Conservation (phyloP, 139 green algal species). For the Chlorella sp. region DNA sequence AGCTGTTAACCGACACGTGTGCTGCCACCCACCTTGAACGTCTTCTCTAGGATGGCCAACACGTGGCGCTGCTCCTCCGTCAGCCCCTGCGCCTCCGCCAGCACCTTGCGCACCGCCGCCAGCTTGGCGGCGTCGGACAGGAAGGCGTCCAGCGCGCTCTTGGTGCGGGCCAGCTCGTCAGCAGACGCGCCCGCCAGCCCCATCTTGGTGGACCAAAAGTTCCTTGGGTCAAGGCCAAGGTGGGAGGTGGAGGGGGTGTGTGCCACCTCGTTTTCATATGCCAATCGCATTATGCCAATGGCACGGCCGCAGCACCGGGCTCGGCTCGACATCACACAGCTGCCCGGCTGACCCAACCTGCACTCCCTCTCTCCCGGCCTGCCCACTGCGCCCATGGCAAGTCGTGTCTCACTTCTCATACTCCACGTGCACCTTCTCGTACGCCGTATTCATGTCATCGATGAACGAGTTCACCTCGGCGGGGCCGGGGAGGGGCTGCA, state of each 20-base stretch:
- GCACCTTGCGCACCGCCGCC: slow-evolving; percentile 50
- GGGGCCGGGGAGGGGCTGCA: slow-evolving; percentile 1
- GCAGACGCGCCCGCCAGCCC: slow-evolving; percentile 28
- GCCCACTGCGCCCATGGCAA: no score
- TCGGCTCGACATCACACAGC: no score
- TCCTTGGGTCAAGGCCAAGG: no score
- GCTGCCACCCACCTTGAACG: slow-evolving; percentile 20
- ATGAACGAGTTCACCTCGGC: slow-evolving; percentile 46
- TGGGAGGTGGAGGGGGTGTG: no score
- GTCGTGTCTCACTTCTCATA: slow-evolving; percentile 72
- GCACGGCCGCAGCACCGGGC: no score
- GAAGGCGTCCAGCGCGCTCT: slow-evolving; percentile 77
- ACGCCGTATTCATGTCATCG: slow-evolving; percentile 54
- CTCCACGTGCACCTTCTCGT: slow-evolving; percentile 57
- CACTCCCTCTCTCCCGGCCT: no score
- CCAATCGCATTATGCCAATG: no score
- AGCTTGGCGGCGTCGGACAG: slow-evolving; percentile 63
- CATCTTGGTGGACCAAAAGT: slow-evolving; percentile 81
- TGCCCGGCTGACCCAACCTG: no score
- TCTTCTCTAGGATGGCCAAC: slow-evolving; percentile 76
- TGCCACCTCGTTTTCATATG: no score
- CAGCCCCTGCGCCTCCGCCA: slow-evolving; percentile 26
- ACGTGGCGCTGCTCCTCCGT: slow-evolving; percentile 57
- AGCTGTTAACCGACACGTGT: no score
- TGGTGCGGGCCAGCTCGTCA: slow-evolving; percentile 69